Conservation (phyloP, 768 basidiomycete genomes). For the Calocybe cyanea region DNA sequence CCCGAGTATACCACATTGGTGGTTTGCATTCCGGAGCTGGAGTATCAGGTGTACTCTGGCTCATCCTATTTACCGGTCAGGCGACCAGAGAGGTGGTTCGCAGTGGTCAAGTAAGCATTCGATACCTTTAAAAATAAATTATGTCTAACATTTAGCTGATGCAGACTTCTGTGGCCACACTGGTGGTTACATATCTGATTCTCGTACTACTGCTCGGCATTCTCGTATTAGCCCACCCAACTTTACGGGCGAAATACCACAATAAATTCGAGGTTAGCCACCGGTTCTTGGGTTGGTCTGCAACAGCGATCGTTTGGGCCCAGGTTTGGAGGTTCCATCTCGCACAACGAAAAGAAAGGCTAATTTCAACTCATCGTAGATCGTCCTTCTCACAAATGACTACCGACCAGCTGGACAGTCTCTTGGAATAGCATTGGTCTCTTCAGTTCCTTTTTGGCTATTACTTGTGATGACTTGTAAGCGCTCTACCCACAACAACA, state of each 20-base stretch:
- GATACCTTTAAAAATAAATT: not conserved
- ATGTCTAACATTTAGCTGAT: not conserved
- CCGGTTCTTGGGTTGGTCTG: constrained; percentile 56
- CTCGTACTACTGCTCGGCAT: constrained; percentile 44
- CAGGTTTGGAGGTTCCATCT: constrained; percentile 23
- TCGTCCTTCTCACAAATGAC: constrained; percentile 52
- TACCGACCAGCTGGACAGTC: constrained; percentile 34
- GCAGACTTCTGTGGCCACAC: constrained; percentile 40
- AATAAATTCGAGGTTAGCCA: constrained; percentile 53
- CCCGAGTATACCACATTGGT: constrained; percentile 57
- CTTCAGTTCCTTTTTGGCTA: constrained; percentile 54
- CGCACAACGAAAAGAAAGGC: not conserved
- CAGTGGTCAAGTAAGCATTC: constrained; percentile 27
- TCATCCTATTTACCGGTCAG: constrained; percentile 44
- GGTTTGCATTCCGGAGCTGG: constrained; percentile 57
- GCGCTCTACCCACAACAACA: constrained; percentile 10
- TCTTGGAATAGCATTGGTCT: constrained; percentile 40
- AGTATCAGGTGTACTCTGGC: constrained; percentile 51
- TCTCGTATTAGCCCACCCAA: constrained; percentile 48
- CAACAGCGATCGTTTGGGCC: constrained; percentile 33
- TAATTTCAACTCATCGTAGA: constrained; percentile 20
- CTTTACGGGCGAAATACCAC: constrained; percentile 42
- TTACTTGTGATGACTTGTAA: constrained; percentile 44
- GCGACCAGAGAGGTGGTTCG: constrained; percentile 46
- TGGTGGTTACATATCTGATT: constrained; percentile 49